Evolutionary conservation across 148 eudicot genomes (phyloP).

Genomic region (Pharnaceum exiguum): DNA sequence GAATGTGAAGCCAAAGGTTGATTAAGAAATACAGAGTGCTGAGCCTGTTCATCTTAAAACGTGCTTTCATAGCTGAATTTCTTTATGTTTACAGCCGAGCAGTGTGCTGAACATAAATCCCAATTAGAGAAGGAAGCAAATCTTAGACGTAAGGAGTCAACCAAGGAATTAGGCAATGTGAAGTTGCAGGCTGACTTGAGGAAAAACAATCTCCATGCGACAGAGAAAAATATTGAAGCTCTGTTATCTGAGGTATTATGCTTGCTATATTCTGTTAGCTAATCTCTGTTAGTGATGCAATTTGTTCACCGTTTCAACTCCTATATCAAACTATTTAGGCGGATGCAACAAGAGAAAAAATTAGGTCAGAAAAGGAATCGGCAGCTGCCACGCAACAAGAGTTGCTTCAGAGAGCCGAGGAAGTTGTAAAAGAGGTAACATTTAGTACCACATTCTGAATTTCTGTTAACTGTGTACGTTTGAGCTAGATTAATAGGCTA

Average conservation of each 20-base stretch:
- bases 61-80: background rate
- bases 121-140: slow-evolving; percentile 66
- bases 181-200: slow-evolving; percentile 60
- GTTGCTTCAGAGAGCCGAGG: slow-evolving; percentile 51
- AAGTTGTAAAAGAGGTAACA: slow-evolving; percentile 54
- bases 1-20: slow-evolving; percentile 80
- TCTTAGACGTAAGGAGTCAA: slow-evolving; percentile 42
- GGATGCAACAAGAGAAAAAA: slow-evolving; percentile 37
- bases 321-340: slow-evolving; percentile 30
- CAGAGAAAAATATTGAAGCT: slow-evolving; percentile 54
- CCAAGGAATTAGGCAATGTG: slow-evolving; percentile 51
- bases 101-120: slow-evolving; percentile 49
- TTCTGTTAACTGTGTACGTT: background rate
- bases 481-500: too few species aligned
- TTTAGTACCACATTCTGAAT: background rate
- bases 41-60: slow-evolving; percentile 1
- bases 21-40: background rate
- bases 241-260: slow-evolving; percentile 52
- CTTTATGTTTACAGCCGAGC: slow-evolving; percentile 40
- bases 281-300: background rate
- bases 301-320: slow-evolving; percentile 1
- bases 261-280: background rate
- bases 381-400: slow-evolving; percentile 50
- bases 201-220: slow-evolving; percentile 44
- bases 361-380: slow-evolving; percentile 40